Conservation (phyloP, 2,329 filamentous ascomycete genomes). For the Pestalotiopsis sp. region DNA sequence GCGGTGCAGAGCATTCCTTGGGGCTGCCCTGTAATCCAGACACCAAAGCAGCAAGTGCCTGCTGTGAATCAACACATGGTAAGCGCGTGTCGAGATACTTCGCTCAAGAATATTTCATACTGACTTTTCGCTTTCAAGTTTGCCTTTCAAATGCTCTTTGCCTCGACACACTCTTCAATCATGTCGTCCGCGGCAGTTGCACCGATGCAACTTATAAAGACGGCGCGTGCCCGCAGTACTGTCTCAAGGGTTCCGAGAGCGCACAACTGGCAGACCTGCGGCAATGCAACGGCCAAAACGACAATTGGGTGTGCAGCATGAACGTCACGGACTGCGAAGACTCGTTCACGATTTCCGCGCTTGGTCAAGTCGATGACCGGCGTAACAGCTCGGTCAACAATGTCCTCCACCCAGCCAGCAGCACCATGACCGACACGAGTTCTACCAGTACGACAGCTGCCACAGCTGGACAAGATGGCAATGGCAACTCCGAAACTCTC, state of each 20-base stretch:
- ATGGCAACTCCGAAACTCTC: background rate
- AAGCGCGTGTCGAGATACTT: background rate
- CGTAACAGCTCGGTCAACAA: background rate
- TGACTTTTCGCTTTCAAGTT: background rate
- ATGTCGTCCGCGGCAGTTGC: background rate
- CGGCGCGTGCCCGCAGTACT: background rate
- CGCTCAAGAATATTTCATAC: background rate
- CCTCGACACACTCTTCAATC: background rate
- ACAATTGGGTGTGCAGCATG: background rate
- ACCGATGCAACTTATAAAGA: background rate
- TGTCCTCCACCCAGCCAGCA: background rate
- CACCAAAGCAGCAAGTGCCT: background rate
- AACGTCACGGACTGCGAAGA: background rate
- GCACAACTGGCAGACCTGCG: background rate
- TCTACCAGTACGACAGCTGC: background rate
- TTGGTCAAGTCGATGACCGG: background rate
- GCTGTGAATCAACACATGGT: background rate
- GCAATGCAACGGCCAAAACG: background rate
- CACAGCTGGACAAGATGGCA: background rate
- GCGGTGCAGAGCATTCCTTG: background rate
- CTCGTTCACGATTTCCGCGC: background rate
- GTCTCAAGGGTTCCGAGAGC: background rate
- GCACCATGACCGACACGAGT: background rate
- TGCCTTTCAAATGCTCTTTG: background rate
- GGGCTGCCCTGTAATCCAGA: background rate